phyloP scores from a whole-genome alignment of 2,329 filamentous ascomycete species.

The Sclerotinia subarctica region DNA sequence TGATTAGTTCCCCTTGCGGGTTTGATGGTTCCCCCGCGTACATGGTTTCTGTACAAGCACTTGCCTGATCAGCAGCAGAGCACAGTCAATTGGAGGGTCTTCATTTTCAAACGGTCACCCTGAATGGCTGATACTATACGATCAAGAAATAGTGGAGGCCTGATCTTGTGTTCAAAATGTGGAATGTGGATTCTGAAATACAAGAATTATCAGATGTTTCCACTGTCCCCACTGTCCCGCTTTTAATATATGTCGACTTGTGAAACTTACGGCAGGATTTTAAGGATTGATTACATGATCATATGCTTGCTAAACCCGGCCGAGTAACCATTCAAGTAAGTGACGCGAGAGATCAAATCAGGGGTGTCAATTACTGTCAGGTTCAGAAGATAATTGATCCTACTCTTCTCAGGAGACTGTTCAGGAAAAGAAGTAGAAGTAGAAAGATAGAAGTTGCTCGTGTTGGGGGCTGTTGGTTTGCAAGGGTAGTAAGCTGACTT shows the following conservation, averaged over 20 bases:
- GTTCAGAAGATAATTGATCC: no score
- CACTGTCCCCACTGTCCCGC: background rate
- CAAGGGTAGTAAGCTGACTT: background rate
- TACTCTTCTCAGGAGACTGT: background rate
- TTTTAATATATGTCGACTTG: background rate
- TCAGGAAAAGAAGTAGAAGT: background rate
- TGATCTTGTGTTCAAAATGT: background rate
- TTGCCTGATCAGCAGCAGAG: background rate
- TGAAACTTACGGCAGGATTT: background rate
- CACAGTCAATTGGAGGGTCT: background rate
- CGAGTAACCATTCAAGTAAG: background rate
- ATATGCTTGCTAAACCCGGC: background rate
- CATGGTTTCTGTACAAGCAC: background rate
- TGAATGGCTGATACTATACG: background rate
- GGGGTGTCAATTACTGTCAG: no score
- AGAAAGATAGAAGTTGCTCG: background rate
- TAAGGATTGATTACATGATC: background rate
- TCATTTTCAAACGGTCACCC: background rate
- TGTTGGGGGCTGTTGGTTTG: conserved; percentile 5
- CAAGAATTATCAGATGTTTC: background rate
- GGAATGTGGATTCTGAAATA: background rate
- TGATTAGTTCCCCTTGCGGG: background rate
- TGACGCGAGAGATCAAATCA: background rate
- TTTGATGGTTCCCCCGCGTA: background rate
- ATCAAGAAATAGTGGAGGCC: background rate